These are phyloP conservation scores for Schwanniomyces sp. DNA, from an alignment of 805 yeast genomes.

Conservation along the genomic window DNA sequence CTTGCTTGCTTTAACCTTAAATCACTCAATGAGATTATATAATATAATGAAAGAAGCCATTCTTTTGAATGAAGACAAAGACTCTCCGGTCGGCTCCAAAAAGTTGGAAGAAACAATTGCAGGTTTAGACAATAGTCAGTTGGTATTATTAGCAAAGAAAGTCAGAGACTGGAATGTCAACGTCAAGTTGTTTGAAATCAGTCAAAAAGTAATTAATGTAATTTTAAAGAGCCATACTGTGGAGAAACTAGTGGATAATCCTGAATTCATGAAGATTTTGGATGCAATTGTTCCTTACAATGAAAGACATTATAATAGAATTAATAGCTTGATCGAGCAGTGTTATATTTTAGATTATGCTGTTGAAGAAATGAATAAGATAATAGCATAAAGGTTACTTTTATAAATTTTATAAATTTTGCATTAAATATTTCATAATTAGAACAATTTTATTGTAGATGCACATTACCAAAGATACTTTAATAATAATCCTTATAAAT, in stretches of 20 bases:
- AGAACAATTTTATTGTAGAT: background rate
- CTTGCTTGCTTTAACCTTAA: conserved; percentile 76
- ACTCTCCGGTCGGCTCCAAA: conserved; percentile 52
- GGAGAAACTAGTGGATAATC: conserved; percentile 58
- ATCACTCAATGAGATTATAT: conserved; percentile 87
- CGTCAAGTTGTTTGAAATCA: conserved; percentile 72
- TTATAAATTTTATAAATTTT: background rate
- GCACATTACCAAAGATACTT: background rate
- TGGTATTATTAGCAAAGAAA: conserved; percentile 63
- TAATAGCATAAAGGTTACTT: background rate
- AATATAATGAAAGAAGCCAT: conserved; percentile 69
- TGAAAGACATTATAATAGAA: conserved; percentile 76
- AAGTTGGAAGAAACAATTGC: conserved; percentile 66
- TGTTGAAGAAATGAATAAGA: conserved; percentile 65
- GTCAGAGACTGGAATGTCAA: conserved; percentile 95
- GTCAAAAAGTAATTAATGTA: conserved; percentile 74
- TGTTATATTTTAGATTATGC: conserved; percentile 85
- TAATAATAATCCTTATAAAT: background rate
- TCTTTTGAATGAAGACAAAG: conserved; percentile 47
- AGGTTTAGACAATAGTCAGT: conserved; percentile 56
- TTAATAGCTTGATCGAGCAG: conserved; percentile 80
- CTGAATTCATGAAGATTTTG: conserved; percentile 64
- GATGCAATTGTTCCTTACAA: conserved; percentile 86
- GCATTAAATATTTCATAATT: conserved; percentile 1
- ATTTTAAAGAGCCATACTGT: conserved; percentile 56